phyloP scores from a whole-genome alignment of 495 filamentous ascomycete species.

The Penicillium bovifimosum region DNA sequence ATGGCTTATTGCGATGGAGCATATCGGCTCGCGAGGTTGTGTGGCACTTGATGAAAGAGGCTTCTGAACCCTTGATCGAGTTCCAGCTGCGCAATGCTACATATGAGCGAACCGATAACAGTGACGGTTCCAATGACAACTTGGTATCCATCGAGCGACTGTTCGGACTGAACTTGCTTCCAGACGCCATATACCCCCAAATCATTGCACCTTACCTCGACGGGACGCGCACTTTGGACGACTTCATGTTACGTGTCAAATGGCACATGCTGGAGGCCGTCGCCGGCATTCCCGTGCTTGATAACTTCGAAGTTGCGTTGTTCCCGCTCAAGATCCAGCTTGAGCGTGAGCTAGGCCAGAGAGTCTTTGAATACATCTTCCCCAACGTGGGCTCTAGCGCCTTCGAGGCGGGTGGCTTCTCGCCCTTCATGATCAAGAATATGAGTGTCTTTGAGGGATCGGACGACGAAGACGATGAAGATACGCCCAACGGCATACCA shows the following conservation, averaged over 20 bases:
- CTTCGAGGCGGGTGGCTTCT: slow-evolving; percentile 61
- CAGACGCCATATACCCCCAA: slow-evolving; percentile 87
- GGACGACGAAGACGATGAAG: slow-evolving; percentile 51
- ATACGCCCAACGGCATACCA: slow-evolving; percentile 26
- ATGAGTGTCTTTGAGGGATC: slow-evolving; percentile 53
- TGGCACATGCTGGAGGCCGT: slow-evolving; percentile 99
- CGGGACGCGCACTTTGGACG: slow-evolving; percentile 49
- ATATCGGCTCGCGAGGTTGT: slow-evolving; percentile 88
- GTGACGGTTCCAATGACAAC: slow-evolving; percentile 94
- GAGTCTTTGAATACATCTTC: slow-evolving; percentile 96
- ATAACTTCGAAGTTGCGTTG: slow-evolving; percentile 92
- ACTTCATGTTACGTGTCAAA: slow-evolving; percentile 83
- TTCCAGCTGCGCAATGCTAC: slow-evolving; percentile 84
- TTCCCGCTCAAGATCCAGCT: slow-evolving; percentile 93
- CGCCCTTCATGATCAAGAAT: slow-evolving; percentile 79
- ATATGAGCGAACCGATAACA: slow-evolving; percentile 92
- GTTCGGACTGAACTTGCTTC: slow-evolving; percentile 80
- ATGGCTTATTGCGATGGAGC: slow-evolving; percentile 79
- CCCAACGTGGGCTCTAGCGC: slow-evolving; percentile 62
- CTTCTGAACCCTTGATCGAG: slow-evolving; percentile 83
- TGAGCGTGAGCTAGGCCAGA: slow-evolving; percentile 88
- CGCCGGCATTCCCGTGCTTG: slow-evolving; percentile 93
- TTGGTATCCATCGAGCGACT: slow-evolving; percentile 77
- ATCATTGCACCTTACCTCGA: slow-evolving; percentile 89
- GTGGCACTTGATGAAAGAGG: slow-evolving; percentile 89